Percentiles rank a stretch among this genome's conserved stretches.
phyloP scores from a whole-genome alignment of 2,329 filamentous ascomycete species.

The Dryadomyces quercivorus region DNA sequence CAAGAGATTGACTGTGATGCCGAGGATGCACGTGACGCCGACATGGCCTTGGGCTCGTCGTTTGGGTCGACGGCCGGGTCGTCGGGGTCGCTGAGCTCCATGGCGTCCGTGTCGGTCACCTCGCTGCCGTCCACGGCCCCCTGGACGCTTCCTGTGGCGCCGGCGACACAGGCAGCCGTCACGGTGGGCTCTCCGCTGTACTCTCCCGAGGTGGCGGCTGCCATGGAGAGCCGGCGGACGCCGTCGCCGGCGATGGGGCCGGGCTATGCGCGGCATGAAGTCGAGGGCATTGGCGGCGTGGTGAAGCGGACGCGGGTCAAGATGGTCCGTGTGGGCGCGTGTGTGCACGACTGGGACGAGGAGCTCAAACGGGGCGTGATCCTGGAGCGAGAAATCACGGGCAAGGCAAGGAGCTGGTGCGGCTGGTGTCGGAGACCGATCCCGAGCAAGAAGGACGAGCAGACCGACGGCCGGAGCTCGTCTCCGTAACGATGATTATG shows the following conservation, averaged over 20 bases:
- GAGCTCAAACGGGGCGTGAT: constrained; percentile 55
- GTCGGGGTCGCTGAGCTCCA: constrained; percentile 4
- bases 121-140: neutral
- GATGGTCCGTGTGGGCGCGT: constrained; percentile 68
- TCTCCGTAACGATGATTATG: neutral
- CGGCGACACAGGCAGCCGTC: constrained; percentile 10
- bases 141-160: constrained; percentile 9
- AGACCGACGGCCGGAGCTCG: constrained; percentile 12
- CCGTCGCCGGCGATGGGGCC: constrained; percentile 43
- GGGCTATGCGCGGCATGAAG: constrained; percentile 76
- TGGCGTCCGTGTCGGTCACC: constrained; percentile 1
- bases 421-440: constrained; percentile 80
- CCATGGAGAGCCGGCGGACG: constrained; percentile 20
- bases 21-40: constrained; percentile 50
- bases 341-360: constrained; percentile 76
- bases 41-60: constrained; percentile 5
- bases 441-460: constrained; percentile 38
- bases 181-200: constrained; percentile 11
- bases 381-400: constrained; percentile 57
- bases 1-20: constrained; percentile 78
- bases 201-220: constrained; percentile 12
- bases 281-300: constrained; percentile 79
- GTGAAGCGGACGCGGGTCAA: constrained; percentile 83
- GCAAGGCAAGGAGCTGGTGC: constrained; percentile 69
- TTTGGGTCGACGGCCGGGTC: constrained; percentile 2